Percentiles rank a stretch among this genome's conserved stretches.
Evolutionary conservation across 805 yeast genomes (phyloP).

Genomic region (Myxozyma neotropica): DNA sequence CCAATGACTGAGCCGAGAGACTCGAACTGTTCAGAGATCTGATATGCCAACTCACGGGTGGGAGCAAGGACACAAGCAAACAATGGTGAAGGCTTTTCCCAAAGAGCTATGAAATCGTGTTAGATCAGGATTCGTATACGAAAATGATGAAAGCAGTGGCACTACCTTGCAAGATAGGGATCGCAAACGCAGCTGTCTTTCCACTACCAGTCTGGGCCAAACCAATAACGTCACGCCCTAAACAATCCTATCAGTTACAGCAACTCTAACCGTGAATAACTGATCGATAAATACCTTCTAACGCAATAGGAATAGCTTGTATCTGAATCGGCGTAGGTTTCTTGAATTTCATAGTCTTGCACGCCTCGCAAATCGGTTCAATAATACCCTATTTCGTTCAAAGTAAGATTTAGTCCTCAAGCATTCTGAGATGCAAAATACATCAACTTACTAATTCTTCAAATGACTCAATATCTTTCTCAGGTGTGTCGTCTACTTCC

Average conservation of each 20-base stretch:
- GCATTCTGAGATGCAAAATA: not conserved
- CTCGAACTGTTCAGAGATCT: slow-evolving; percentile 89
- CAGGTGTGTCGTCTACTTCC: slow-evolving; percentile 29
- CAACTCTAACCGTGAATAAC: no score
- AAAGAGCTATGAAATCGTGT: slow-evolving; percentile 51
- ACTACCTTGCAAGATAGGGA: slow-evolving; percentile 76
- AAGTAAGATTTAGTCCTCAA: no score
- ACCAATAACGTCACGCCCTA: slow-evolving; percentile 80
- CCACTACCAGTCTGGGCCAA: slow-evolving; percentile 98
- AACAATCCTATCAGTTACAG: not conserved
- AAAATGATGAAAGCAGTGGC: not conserved
- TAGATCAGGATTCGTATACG: not conserved
- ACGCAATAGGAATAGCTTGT: slow-evolving; percentile 86
- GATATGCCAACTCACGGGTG: slow-evolving; percentile 57
- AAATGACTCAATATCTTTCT: slow-evolving; percentile 36
- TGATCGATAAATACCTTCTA: slow-evolving; percentile 55
- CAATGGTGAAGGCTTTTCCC: slow-evolving; percentile 86
- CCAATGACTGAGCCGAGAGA: slow-evolving; percentile 94
- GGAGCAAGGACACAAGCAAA: slow-evolving; percentile 88
- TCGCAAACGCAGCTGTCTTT: slow-evolving; percentile 97
- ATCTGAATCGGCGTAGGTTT: slow-evolving; percentile 94
- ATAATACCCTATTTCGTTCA: slow-evolving; percentile 51
- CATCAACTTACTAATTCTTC: slow-evolving; percentile 24
- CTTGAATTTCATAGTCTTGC: slow-evolving; percentile 69
- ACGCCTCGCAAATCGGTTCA: slow-evolving; percentile 78